These are phyloP conservation scores for Cercospora brassicicola DNA, from an alignment of 2,329 filamentous ascomycete species.

Conservation along the genomic window DNA sequence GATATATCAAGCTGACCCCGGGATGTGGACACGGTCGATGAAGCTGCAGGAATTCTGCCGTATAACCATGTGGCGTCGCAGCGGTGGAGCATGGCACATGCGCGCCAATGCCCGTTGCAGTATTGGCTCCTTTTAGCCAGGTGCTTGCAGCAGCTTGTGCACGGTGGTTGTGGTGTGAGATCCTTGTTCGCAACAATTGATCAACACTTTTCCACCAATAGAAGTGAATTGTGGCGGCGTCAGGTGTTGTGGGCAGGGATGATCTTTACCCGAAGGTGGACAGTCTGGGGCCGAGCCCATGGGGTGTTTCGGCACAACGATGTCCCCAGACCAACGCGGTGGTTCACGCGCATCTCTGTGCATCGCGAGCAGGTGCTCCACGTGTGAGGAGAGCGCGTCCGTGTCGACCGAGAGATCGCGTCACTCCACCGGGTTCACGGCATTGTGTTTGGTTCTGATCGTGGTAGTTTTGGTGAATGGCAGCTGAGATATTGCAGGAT, in stretches of 20 bases:
- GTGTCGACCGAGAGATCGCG: background rate
- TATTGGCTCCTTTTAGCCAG: background rate
- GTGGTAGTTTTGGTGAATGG: background rate
- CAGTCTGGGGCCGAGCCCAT: conserved; percentile 6
- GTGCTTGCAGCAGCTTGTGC: conserved; percentile 1
- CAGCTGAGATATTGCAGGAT: background rate
- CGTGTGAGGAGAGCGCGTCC: background rate
- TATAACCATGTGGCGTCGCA: conserved; percentile 3
- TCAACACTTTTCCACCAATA: conserved; percentile 3
- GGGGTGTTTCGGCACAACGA: background rate
- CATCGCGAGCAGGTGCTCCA: background rate
- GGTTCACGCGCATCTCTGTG: background rate
- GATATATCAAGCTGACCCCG: background rate
- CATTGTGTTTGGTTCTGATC: background rate
- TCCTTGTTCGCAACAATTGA: conserved; percentile 7
- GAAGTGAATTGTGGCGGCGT: background rate
- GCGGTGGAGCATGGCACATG: conserved; percentile 6
- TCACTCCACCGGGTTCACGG: background rate
- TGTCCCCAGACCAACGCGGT: background rate
- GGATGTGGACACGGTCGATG: conserved; percentile 1
- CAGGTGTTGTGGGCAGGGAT: background rate
- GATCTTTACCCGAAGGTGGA: conserved; percentile 1
- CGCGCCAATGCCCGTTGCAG: conserved; percentile 1
- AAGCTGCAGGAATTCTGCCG: conserved; percentile 3
- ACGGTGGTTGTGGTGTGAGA: background rate